Evolutionary conservation across 257 asterid genomes (phyloP), one percentile per base, ranked within the genome.

Genomic region (Ballota nigra): DNA sequence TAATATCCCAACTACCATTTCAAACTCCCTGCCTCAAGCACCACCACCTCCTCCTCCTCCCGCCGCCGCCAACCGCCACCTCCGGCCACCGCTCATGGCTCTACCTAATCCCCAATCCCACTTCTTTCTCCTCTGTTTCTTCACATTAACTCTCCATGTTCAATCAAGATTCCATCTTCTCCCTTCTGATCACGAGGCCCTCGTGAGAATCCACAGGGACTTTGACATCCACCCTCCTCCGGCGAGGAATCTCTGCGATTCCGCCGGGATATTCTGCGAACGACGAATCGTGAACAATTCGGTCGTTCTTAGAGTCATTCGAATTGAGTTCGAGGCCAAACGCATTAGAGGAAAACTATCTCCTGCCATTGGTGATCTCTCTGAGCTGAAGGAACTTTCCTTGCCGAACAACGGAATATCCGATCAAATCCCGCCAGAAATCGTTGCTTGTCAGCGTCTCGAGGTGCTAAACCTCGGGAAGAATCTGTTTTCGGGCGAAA

Each of bases 381-480:
- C 97, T 0, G 96, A 91, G 86, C 88, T 91, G 65, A 86, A 67
- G 74, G 83, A 88, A 31, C 87, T 94, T 26, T 84, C 97, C 22
- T 75, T 91, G 4, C 77, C 76, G 4, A 78, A 88, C 80, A 94
- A 94, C 75, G 62, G 72, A 22, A 77, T 94, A 56, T 49, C 75
- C 29, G 83, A 74, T 38, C 73, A 73, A 79, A 89, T 91, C 79
- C 99, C 99, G 53, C 52, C 83, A 79, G 87, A 83, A 70, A 85
- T 94, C 18, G 66, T 47, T 34, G 59, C 66, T 57, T 89, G 96
- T 75, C 83, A 60, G 60, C 84, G 84, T 16, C 86, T 94, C 29
- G 87, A 91, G 77, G 76, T 87, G 70, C 81, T 94, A 13, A 82
- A 89, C 78, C 83, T 94, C 23, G 71, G 79, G 2, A 79, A 80